Conservation (phyloP, 176 grass and related monocot genomes). For the Lolium perenne region DNA sequence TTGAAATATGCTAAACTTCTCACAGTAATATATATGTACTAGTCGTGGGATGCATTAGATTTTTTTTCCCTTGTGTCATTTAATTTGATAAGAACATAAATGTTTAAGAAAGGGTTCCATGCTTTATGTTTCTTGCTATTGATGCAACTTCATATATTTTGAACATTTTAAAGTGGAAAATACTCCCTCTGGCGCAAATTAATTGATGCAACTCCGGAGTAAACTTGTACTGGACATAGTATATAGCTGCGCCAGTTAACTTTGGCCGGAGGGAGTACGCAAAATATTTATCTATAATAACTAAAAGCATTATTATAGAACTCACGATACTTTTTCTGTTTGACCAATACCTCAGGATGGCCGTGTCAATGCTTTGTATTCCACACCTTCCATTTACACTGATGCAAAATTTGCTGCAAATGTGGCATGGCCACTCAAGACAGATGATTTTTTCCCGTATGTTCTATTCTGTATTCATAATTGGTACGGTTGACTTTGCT, state of each 20-base stretch:
- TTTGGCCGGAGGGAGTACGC: background rate
- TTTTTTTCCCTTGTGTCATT: constrained; percentile 22
- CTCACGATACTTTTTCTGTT: constrained; percentile 41
- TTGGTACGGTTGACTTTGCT: background rate
- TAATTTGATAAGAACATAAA: background rate
- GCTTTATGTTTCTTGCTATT: background rate
- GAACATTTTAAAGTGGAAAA: background rate
- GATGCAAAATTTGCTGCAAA: constrained; percentile 91
- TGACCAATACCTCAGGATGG: constrained; percentile 72
- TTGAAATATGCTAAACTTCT: constrained; percentile 7
- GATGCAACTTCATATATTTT: constrained; percentile 1
- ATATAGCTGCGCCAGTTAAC: too few relatives aligned
- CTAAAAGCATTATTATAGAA: background rate
- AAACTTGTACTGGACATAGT: too few relatives aligned
- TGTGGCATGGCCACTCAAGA: constrained; percentile 91
- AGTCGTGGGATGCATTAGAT: constrained; percentile 10
- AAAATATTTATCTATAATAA: background rate
- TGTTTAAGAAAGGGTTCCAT: background rate
- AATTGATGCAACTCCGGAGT: too few relatives aligned
- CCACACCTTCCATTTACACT: constrained; percentile 97
- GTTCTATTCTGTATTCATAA: constrained; percentile 34
- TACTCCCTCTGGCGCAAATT: too few relatives aligned
- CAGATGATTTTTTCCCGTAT: constrained; percentile 97
- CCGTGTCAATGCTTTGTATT: constrained; percentile 96
- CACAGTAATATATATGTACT: background rate